Evolutionary conservation across 148 eudicot species (phyloP).

Genomic region (Rhododendron ovatum): DNA sequence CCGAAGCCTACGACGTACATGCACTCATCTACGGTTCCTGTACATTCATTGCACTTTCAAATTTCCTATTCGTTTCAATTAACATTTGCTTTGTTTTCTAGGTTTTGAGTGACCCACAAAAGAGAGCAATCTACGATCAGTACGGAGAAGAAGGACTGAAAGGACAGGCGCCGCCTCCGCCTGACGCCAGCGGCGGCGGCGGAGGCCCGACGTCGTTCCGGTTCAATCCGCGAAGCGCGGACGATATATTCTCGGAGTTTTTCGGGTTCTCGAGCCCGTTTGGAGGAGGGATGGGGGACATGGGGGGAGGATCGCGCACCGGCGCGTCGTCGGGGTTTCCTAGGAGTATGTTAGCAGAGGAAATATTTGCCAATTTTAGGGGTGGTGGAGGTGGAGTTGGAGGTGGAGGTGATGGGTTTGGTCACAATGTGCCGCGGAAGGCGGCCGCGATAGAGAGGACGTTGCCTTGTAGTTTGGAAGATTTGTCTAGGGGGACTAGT

Average conservation of each 20-base stretch:
- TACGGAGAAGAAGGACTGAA: constrained; percentile 83
- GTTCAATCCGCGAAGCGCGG: constrained; percentile 61
- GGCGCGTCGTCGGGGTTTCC: constrained; percentile 33
- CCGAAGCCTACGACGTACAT: constrained; percentile 66
- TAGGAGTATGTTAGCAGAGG: constrained; percentile 55
- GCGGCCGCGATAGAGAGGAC: constrained; percentile 50
- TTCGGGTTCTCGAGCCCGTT: constrained; percentile 69
- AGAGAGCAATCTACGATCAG: constrained; percentile 72
- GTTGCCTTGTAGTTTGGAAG: constrained; percentile 73
- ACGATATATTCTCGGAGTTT: constrained; percentile 77
- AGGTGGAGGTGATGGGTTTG: constrained; percentile 34
- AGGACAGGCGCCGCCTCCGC: constrained; percentile 71
- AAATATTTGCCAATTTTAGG: constrained; percentile 44
- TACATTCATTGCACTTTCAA: neutral
- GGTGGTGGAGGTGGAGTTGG: constrained; percentile 27
- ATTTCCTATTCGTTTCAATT: neutral
- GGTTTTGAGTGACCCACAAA: constrained; percentile 86
- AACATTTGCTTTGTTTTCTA: constrained; percentile 5
- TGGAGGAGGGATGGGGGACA: constrained; percentile 20
- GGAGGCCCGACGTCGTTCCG: constrained; percentile 36
- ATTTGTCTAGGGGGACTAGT: constrained; percentile 66
- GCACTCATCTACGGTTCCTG: neutral
- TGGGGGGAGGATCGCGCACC: neutral
- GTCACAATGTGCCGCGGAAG: constrained; percentile 33
- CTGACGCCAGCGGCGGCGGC: constrained; percentile 41